A percentile compares a stretch with the other conserved stretches of the same genome.
Evolutionary conservation across 257 asterid species (phyloP).

Genomic region (Paraleonurus japonicus): DNA sequence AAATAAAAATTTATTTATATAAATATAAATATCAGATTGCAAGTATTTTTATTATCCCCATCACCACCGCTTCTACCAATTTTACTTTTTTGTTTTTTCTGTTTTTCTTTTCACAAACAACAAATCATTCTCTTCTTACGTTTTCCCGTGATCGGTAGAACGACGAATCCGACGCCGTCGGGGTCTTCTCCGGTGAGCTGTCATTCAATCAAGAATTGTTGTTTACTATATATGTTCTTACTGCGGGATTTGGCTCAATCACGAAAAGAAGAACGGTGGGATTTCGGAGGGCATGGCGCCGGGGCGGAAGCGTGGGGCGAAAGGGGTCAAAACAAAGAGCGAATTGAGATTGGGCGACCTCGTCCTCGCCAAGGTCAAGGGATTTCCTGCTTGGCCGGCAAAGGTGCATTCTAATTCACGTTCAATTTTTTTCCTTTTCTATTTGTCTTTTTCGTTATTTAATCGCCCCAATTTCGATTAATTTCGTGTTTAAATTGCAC

Average conservation of each 20-base stretch:
- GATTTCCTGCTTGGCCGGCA: conserved; percentile 98
- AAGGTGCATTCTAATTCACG: conserved; percentile 51
- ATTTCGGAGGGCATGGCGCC: conserved; percentile 62
- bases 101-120: neutral
- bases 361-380: conserved; percentile 96
- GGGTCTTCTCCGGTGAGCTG: conserved; percentile 12
- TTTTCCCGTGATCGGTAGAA: conserved; percentile 32
- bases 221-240: neutral
- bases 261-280: conserved; percentile 4
- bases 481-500: neutral
- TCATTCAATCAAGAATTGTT: conserved; percentile 19
- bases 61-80: conserved; percentile 9
- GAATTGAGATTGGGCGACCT: conserved; percentile 85
- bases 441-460: neutral
- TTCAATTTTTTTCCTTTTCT: neutral
- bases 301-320: conserved; percentile 63
- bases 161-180: conserved; percentile 25
- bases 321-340: conserved; percentile 47
- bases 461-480: conserved; percentile 18
- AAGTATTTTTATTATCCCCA: conserved; percentile 10
- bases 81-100: neutral
- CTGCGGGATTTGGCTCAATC: conserved; percentile 20
- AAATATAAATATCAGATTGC: neutral
- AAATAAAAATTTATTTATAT: no score
- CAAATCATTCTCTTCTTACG: neutral